These are phyloP conservation scores for Aspergillus arachidicola DNA, from an alignment of 2,329 filamentous ascomycete genomes.

Conservation along the genomic window DNA sequence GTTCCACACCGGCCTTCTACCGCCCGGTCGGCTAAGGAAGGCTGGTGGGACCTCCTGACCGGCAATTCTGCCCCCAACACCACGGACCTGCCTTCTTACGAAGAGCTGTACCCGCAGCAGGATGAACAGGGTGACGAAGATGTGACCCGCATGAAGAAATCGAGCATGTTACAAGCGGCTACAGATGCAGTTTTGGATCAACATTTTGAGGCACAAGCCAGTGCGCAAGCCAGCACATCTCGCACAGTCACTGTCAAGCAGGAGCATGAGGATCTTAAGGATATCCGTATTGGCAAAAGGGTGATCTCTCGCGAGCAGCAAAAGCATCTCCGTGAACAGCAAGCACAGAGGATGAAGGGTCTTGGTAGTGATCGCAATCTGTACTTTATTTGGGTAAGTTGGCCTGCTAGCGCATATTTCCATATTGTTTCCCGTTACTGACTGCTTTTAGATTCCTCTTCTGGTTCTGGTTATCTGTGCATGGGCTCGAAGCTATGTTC, in stretches of 20 bases:
- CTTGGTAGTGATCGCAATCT: conserved; percentile 54
- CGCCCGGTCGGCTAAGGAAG: conserved; percentile 43
- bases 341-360: conserved; percentile 52
- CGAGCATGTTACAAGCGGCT: conserved; percentile 45
- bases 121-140: conserved; percentile 37
- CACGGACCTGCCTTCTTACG: conserved; percentile 71
- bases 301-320: conserved; percentile 49
- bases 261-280: conserved; percentile 40
- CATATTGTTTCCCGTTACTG: conserved; percentile 18
- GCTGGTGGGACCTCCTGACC: conserved; percentile 71
- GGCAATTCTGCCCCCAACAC: conserved; percentile 49
- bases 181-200: conserved; percentile 48
- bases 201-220: conserved; percentile 44
- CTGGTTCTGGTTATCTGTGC: conserved; percentile 48
- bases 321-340: conserved; percentile 49
- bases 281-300: conserved; percentile 47
- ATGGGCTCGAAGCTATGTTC: conserved; percentile 48
- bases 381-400: conserved; percentile 57
- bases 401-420: not conserved
- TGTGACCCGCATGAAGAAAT: conserved; percentile 45
- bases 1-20: conserved; percentile 68
- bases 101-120: conserved; percentile 70
- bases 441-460: conserved; percentile 47
- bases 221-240: conserved; percentile 30
- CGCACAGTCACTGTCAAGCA: conserved; percentile 20